Conservation (phyloP, 2,329 filamentous ascomycete genomes). For the Ophioceras dolichostomum region DNA sequence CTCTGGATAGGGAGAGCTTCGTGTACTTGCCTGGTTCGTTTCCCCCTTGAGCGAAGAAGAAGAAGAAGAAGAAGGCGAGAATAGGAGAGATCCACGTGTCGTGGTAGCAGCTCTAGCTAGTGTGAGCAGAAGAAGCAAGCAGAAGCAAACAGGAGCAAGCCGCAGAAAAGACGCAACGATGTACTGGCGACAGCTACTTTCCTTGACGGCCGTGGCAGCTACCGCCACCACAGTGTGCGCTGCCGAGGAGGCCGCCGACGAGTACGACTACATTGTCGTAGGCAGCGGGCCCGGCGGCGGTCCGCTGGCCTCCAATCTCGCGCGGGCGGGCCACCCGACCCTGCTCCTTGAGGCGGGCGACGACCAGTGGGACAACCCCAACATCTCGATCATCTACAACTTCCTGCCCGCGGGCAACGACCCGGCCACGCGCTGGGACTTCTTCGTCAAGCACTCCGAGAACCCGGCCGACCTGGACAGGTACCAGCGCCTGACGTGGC, state of each 20-base stretch:
- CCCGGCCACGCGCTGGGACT: conserved; percentile 40
- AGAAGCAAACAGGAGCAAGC: no score
- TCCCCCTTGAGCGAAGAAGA: no score
- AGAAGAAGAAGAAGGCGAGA: no score
- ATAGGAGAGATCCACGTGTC: no score
- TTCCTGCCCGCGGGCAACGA: conserved; percentile 38
- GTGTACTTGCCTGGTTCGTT: no score
- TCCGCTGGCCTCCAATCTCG: conserved; percentile 44
- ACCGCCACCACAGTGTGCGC: conserved; percentile 4
- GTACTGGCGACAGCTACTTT: conserved; percentile 6
- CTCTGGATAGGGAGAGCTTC: no score
- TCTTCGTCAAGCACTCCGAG: conserved; percentile 44
- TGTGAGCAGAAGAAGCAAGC: no score
- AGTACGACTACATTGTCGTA: conserved; percentile 49
- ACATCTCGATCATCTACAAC: conserved; percentile 34
- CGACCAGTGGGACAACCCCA: conserved; percentile 35
- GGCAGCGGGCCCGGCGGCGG: conserved; percentile 50
- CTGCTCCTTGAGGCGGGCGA: conserved; percentile 51
- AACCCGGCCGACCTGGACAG: conserved; percentile 34
- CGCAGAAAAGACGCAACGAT: background rate
- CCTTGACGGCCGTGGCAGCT: conserved; percentile 8
- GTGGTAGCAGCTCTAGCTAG: no score
- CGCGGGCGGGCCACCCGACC: conserved; percentile 44
- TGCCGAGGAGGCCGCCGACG: conserved; percentile 2
- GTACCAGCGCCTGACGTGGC: conserved; percentile 39